These are phyloP conservation scores for Ichthyophthirius multifiliis DNA, from an alignment of 169 alveolate genomes.

Conservation along the genomic window DNA sequence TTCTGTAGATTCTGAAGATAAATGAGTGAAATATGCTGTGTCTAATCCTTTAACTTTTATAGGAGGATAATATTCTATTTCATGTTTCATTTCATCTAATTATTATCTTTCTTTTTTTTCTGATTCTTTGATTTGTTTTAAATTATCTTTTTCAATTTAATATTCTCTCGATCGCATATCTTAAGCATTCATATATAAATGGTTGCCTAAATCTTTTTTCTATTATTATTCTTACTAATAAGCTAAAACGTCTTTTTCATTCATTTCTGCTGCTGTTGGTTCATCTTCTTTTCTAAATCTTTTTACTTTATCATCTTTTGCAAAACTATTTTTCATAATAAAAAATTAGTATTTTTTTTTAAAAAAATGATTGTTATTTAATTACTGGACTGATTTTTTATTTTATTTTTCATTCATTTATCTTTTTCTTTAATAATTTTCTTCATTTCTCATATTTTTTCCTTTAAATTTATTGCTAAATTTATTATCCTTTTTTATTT, in stretches of 20 bases:
- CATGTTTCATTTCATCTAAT: not conserved
- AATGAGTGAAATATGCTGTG: not conserved
- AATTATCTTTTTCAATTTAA: not conserved
- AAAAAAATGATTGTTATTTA: not conserved
- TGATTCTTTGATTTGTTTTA: not conserved
- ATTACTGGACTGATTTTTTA: not conserved
- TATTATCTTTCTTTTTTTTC: not conserved
- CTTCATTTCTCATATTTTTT: not conserved
- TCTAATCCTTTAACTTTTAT: not conserved
- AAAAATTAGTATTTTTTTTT: not conserved
- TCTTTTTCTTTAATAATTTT: not conserved
- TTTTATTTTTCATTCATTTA: not conserved
- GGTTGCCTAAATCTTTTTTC: not conserved
- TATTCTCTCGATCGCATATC: not conserved
- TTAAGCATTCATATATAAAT: not conserved
- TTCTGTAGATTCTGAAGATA: not conserved
- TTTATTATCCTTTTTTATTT: not conserved
- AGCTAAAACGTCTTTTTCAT: not conserved
- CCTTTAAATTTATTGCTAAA: not conserved
- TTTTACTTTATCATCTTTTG: not conserved
- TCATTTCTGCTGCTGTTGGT: not conserved
- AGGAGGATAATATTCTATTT: not conserved
- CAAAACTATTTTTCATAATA: not conserved
- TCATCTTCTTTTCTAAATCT: constrained; percentile 13
- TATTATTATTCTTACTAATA: not conserved